Evolutionary conservation across 306 rosid genomes (phyloP).

Genomic region (Prunus fruticosa): DNA sequence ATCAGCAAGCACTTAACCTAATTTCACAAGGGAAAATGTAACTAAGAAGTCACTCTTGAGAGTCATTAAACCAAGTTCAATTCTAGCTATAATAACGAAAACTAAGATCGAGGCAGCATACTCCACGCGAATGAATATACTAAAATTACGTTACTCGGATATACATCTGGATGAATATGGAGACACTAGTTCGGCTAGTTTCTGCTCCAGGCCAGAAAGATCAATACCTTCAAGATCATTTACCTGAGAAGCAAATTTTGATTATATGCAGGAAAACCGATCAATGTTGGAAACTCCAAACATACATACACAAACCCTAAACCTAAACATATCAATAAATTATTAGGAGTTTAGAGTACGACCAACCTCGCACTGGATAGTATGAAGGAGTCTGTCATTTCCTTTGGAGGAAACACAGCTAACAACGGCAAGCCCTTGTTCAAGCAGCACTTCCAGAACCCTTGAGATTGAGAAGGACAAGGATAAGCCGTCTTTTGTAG

Average conservation of each 20-base stretch:
- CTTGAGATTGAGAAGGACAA: slow-evolving; percentile 26
- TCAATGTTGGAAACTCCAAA: background rate
- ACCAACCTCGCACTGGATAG: slow-evolving; percentile 51
- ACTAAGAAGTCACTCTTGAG: no score
- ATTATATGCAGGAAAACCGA: slow-evolving; percentile 1
- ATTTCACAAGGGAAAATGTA: no score
- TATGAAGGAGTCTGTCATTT: slow-evolving; percentile 47
- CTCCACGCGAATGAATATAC: no score
- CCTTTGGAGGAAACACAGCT: slow-evolving; percentile 39
- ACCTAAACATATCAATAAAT: background rate
- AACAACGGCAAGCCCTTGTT: slow-evolving; percentile 45
- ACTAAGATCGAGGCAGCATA: no score
- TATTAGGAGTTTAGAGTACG: background rate
- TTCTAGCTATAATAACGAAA: no score
- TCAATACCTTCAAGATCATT: slow-evolving; percentile 26
- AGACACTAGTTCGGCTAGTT: slow-evolving; percentile 35
- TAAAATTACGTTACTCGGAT: background rate
- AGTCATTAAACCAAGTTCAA: no score
- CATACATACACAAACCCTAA: slow-evolving; percentile 1
- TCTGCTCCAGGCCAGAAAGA: slow-evolving; percentile 42
- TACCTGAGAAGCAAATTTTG: slow-evolving; percentile 35
- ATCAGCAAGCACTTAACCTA: no score
- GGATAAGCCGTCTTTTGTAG: slow-evolving; percentile 18
- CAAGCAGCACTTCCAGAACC: slow-evolving; percentile 33
- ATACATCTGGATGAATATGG: slow-evolving; percentile 11